Percentiles rank a stretch among this genome's conserved stretches.
Conservation (phyloP, 139 green algal genomes). For the Tetraselmis striata region DNA sequence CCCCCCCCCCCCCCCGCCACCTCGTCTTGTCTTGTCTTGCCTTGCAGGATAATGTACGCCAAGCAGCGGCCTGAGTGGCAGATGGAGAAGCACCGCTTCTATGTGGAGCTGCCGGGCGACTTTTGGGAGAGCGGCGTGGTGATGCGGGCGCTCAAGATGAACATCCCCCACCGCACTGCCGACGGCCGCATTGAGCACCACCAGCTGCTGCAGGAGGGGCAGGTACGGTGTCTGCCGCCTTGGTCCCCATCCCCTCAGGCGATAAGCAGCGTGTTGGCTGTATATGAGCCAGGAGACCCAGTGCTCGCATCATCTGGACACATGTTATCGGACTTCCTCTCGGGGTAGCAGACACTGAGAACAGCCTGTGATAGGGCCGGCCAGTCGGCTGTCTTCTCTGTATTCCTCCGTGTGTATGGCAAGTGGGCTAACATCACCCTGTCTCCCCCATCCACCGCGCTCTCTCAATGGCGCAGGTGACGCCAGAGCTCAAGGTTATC, state of each 20-base stretch:
- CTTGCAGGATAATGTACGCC: slow-evolving; percentile 39
- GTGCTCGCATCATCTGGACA: no score
- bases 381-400: no score
- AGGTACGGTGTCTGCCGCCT: background rate
- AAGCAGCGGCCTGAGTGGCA: slow-evolving; percentile 43
- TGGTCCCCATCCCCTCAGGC: no score
- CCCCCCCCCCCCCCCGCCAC: background rate
- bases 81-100: slow-evolving; percentile 73
- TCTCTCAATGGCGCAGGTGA: slow-evolving; percentile 43
- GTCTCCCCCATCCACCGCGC: no score
- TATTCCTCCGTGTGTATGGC: no score
- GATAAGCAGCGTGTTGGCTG: no score
- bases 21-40: no score
- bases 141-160: slow-evolving; percentile 53
- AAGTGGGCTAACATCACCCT: no score
- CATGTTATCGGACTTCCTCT: no score
- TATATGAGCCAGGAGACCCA: no score
- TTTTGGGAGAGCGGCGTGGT: slow-evolving; percentile 58
- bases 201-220: slow-evolving; percentile 28
- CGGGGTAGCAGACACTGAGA: no score
- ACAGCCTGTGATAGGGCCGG: no score
- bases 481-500: slow-evolving; percentile 49
- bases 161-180: slow-evolving; percentile 24
- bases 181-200: slow-evolving; percentile 30
- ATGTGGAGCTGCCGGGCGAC: slow-evolving; percentile 63